These are phyloP conservation scores for Vigna radiata DNA, from an alignment of 306 rosid species.

Conservation along the genomic window DNA sequence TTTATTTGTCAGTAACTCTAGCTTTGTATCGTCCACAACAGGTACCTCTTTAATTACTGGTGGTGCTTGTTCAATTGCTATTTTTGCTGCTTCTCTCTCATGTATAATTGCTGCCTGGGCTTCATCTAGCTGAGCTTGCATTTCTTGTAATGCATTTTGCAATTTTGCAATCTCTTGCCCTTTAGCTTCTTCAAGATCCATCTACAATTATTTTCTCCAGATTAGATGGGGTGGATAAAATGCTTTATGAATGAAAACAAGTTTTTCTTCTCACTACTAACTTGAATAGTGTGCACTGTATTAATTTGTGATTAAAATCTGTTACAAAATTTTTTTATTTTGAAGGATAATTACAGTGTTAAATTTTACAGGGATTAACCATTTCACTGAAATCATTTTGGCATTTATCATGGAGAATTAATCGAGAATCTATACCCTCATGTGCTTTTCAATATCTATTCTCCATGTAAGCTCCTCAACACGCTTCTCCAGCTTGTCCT, in stretches of 20 bases:
- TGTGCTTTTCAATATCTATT: slow-evolving; percentile 80
- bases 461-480: slow-evolving; percentile 94
- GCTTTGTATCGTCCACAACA: slow-evolving; percentile 74
- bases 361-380: slow-evolving; percentile 12
- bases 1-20: slow-evolving; percentile 69
- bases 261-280: slow-evolving; percentile 28
- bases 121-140: slow-evolving; percentile 75
- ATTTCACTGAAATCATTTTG: slow-evolving; percentile 6
- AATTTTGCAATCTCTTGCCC: slow-evolving; percentile 76
- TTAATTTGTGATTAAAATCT: neutral
- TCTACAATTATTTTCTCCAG: slow-evolving; percentile 50
- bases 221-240: slow-evolving; percentile 31
- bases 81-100: slow-evolving; percentile 85
- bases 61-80: slow-evolving; percentile 88
- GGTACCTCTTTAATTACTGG: slow-evolving; percentile 88
- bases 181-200: slow-evolving; percentile 87
- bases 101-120: slow-evolving; percentile 68
- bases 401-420: slow-evolving; percentile 31
- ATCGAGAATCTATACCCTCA: slow-evolving; percentile 62
- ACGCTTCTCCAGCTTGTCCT: slow-evolving; percentile 94
- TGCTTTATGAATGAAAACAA: slow-evolving; percentile 18
- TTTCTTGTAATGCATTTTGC: slow-evolving; percentile 67
- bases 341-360: slow-evolving; percentile 26
- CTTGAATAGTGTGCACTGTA: slow-evolving; percentile 1
- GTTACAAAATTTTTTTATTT: neutral